Percentiles rank a stretch among this genome's conserved stretches.
Conservation (phyloP, 805 yeast species). For the Sungouiella thailandica region DNA sequence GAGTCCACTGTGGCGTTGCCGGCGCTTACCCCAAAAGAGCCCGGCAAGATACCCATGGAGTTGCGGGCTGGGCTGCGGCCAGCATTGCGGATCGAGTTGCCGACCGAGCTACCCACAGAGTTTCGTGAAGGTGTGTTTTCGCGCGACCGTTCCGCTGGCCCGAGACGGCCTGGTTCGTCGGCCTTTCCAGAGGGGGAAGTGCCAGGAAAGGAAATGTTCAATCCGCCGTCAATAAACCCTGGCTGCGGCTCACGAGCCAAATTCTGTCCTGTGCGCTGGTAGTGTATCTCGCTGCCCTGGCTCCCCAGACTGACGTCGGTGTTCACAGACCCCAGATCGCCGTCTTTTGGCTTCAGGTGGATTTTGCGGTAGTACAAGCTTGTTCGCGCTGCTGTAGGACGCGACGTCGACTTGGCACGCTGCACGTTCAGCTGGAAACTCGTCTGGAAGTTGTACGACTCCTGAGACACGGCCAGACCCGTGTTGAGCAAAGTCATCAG, state of each 20-base stretch:
- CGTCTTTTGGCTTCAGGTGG: conserved; percentile 15
- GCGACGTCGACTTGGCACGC: conserved; percentile 16
- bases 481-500: conserved; percentile 32
- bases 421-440: conserved; percentile 36
- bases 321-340: conserved; percentile 4
- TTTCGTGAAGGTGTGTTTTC: background rate
- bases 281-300: too few species aligned
- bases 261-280: too few species aligned
- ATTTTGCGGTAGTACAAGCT: conserved; percentile 31
- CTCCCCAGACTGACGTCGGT: background rate
- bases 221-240: too few species aligned
- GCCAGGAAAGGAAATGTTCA: too few species aligned
- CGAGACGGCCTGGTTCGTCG: background rate
- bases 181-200: background rate
- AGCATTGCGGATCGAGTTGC: too few species aligned
- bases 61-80: background rate
- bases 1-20: conserved; percentile 3
- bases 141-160: background rate
- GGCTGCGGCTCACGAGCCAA: too few species aligned
- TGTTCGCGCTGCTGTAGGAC: conserved; percentile 14
- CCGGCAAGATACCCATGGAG: conserved; percentile 18
- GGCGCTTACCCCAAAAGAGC: conserved; percentile 12
- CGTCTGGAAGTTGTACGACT: conserved; percentile 35
- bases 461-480: conserved; percentile 27
- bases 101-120: too few species aligned